Base-by-base conservation (phyloP, 805 yeast genomes). In the Starmerella kuoi region DNA sequence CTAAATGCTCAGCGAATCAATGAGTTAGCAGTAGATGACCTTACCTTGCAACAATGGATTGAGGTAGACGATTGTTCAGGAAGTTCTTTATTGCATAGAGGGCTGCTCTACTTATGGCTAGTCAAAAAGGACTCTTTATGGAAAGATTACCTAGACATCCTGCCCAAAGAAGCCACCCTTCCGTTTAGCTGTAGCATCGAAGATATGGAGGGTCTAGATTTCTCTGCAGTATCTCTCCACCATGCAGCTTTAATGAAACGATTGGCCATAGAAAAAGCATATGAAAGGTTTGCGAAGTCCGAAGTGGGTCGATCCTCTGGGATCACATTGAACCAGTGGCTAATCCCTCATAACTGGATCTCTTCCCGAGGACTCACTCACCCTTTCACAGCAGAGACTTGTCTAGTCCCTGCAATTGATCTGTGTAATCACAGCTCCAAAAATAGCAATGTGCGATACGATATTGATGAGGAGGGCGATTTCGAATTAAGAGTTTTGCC, bases 401-500 rank as follows among this genome's bases (percentile, higher is more conserved):
- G 68, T 64, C 65, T 75, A 45, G 74, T 74, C 3, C 80, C 80
- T 0, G 49, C 72, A 4, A 51, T 74, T 3, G 80, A 74, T 51
- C 65, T 71, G 51, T 74, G 68, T 30, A 44, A 47, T 35, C 48
- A 47, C 40, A 41, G 48, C 36, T 27, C 44, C 8, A 9, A 22
- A 15, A 2, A 20, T 19, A 27, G 30, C 24, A 41, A 47, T 20
- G 42, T n/a, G n/a, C 43, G 50, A 18, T 44, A 47, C 32, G 50
- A 44, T 11, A 33, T 38, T 8, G 44, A 47, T 26, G 38, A 32
- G 11, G 36, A 25, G 22, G 50, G 48, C 20, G 37, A 44, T 24
- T 47, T 47, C 26, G 47, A 48, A 31, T 42, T 48, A 21, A 38
- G 45, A 7, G 34, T 47, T n/a, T 27, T 31, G 9, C 5, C n/a